Evolutionary conservation across 2,329 filamentous ascomycete genomes (phyloP).

Genomic region (Capronia epimyces): DNA sequence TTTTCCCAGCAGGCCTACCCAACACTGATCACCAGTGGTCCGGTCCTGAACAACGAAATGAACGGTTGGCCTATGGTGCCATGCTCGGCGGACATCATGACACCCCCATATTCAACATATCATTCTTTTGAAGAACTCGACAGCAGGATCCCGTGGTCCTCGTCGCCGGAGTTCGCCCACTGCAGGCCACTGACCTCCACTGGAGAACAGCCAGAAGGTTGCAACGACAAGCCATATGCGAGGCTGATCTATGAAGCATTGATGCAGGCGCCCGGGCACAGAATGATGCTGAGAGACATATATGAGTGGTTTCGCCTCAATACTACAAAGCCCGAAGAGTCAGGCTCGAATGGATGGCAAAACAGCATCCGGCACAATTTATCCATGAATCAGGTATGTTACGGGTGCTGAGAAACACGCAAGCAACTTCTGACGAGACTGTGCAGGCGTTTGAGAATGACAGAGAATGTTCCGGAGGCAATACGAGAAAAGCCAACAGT

Average conservation of each 20-base stretch:
- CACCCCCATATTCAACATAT: slow-evolving; percentile 7
- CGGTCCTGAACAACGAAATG: neutral
- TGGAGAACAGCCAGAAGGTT: slow-evolving; percentile 30
- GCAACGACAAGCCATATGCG: slow-evolving; percentile 65
- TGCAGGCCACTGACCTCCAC: slow-evolving; percentile 1
- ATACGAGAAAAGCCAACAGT: slow-evolving; percentile 59
- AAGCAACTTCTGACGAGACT: slow-evolving; percentile 6
- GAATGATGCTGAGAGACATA: slow-evolving; percentile 76
- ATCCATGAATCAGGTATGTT: slow-evolving; percentile 84
- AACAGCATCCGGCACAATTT: slow-evolving; percentile 95
- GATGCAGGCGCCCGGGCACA: slow-evolving; percentile 58
- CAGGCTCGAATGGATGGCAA: slow-evolving; percentile 70
- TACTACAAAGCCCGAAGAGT: slow-evolving; percentile 65
- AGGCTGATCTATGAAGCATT: slow-evolving; percentile 73
- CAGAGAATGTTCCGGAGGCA: slow-evolving; percentile 41
- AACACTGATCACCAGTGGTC: neutral
- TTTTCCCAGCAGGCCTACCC: slow-evolving; percentile 3
- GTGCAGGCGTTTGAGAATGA: slow-evolving; percentile 36
- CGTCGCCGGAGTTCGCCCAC: slow-evolving; percentile 13
- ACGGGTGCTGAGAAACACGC: neutral
- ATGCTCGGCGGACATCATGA: slow-evolving; percentile 2
- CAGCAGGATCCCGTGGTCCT: slow-evolving; percentile 15
- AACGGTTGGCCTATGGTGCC: slow-evolving; percentile 1
- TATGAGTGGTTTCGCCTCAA: slow-evolving; percentile 85
- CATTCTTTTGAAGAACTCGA: slow-evolving; percentile 13